Evolutionary conservation across 148 eudicot species (phyloP).

Genomic region (Nepenthes gracilis): DNA sequence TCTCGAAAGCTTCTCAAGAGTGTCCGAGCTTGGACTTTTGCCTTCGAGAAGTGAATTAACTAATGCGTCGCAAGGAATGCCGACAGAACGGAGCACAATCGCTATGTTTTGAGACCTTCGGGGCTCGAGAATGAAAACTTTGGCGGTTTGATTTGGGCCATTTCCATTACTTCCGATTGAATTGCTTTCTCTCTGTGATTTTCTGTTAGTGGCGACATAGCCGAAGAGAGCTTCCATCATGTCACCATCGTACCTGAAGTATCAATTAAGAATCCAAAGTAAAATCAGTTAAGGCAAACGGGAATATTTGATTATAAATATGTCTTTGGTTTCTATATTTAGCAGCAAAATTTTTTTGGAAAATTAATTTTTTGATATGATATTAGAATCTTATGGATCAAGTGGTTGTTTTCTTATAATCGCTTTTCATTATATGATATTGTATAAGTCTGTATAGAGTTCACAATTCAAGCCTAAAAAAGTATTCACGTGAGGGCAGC

Average conservation of each 20-base stretch:
- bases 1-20: slow-evolving; percentile 62
- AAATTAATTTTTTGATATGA: background rate
- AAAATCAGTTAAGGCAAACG: background rate
- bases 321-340: too few relatives aligned
- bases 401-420: too few relatives aligned
- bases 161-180: slow-evolving; percentile 12
- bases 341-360: too few relatives aligned
- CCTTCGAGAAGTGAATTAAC: slow-evolving; percentile 50
- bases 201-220: slow-evolving; percentile 41
- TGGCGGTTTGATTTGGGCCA: slow-evolving; percentile 31
- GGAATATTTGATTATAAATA: too few relatives aligned
- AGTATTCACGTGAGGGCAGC: too few relatives aligned
- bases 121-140: slow-evolving; percentile 52
- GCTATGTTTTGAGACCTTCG: slow-evolving; percentile 75
- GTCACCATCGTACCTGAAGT: slow-evolving; percentile 62
- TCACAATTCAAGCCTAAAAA: too few relatives aligned
- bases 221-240: slow-evolving; percentile 94
- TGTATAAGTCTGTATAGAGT: too few relatives aligned
- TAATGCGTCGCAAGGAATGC: slow-evolving; percentile 40
- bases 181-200: slow-evolving; percentile 25
- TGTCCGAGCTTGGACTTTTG: slow-evolving; percentile 43
- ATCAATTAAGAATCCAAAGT: background rate
- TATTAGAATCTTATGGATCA: too few relatives aligned
- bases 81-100: slow-evolving; percentile 62
- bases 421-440: too few relatives aligned